phyloP scores from a whole-genome alignment of 2,329 filamentous ascomycete genomes.

The Thielaviopsis musarum region DNA sequence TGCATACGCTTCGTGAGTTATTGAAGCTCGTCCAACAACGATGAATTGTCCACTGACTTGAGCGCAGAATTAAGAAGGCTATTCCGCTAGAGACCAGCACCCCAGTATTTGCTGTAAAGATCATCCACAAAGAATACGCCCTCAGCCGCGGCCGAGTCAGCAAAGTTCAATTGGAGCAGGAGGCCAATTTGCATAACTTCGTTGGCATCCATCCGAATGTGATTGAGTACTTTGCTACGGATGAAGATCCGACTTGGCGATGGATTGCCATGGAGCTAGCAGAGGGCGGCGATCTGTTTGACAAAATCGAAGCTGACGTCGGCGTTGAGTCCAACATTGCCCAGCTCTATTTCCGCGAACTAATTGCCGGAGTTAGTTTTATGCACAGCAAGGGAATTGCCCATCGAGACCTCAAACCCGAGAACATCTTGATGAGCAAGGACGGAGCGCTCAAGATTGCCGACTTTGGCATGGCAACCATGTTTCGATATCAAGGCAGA shows the following conservation, averaged over 20 bases:
- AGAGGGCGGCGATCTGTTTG: conserved; percentile 88
- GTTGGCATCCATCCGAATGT: conserved; percentile 84
- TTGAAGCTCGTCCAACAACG: conserved; percentile 7
- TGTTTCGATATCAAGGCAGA: conserved; percentile 79
- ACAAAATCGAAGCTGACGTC: conserved; percentile 97
- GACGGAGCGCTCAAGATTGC: conserved; percentile 84
- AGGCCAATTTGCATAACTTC: conserved; percentile 77
- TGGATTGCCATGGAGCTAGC: conserved; percentile 99
- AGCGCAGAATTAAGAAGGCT: conserved; percentile 81
- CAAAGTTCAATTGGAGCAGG: conserved; percentile 77
- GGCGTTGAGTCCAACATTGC: conserved; percentile 90
- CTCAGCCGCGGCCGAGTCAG: conserved; percentile 76
- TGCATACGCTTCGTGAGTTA: conserved; percentile 79
- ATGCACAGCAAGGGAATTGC: conserved; percentile 94
- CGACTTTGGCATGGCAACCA: conserved; percentile 87
- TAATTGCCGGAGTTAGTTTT: conserved; percentile 78
- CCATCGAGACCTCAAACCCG: conserved; percentile 81
- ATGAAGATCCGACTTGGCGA: conserved; percentile 72
- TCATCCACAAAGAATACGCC: conserved; percentile 96
- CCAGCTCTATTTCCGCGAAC: conserved; percentile 88
- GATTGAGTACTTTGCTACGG: conserved; percentile 79
- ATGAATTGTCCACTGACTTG: neutral
- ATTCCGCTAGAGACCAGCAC: conserved; percentile 49
- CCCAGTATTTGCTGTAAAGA: conserved; percentile 90
- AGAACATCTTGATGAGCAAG: conserved; percentile 81